Evolutionary conservation across 2,329 filamentous ascomycete genomes (phyloP), one percentile per base, ranked within the genome.

Genomic region (Fusarium camptoceras): DNA sequence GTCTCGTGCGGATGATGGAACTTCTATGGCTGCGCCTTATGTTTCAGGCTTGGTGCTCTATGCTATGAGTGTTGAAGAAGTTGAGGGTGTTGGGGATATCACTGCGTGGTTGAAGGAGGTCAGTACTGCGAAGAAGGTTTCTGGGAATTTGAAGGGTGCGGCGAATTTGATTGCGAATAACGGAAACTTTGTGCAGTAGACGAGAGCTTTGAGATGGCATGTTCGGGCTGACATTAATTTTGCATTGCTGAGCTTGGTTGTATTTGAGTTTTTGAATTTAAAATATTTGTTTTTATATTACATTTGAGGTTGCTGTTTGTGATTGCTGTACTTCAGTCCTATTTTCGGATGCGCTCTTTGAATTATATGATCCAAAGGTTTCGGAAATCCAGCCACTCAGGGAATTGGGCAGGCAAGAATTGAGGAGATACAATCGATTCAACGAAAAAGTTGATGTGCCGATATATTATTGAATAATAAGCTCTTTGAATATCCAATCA

Each of bases 21-120:
- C 86, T 4, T 86, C 82, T 0, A 87, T 87, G 84, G 83, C 86
- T 12, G 77, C 81, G 11, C 86, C 86, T 5, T 84, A 87, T 61
- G 79, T 88, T 55, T 81, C 83, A n/a, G 86, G 86, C 1, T 71
- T 88, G 1, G 85, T 81, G 5, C 78, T 83, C 3, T 88, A 87
- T 5, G 61, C 48, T 1, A 66, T 66, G 63, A 66, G 61, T 3
- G 55, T 66, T 14, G 16, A 49, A 1, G 37, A 15, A 8, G n/a
- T 66, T 2, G 48, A 60, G 25, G 63, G 63, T 6, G 61, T 66
- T 8, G 30, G 22, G 5, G 61, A 44, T 12, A 41, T 66, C 2
- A 66, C 61, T 3, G 28, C 8, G 4, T 66, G 48, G 42, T 16
- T 66, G 11, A 66, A 66, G n/a, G 22, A 46, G 1, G 0, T 12